Evolutionary conservation across 179 eudicot genomes (phyloP).

Genomic region (Spinacia oleracea): DNA sequence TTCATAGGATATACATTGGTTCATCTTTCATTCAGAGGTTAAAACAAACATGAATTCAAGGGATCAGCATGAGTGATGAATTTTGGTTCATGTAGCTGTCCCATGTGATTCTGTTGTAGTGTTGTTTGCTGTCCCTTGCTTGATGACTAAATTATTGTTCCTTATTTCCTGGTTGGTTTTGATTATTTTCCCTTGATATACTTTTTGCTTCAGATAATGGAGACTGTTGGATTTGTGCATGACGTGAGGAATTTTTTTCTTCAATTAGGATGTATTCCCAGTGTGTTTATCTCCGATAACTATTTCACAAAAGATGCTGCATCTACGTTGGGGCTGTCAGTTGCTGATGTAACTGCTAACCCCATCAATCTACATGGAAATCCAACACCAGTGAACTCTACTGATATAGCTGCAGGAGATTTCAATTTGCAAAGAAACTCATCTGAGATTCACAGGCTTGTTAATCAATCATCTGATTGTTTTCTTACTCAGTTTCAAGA

Average conservation of each 20-base stretch:
- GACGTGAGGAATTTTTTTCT: slow-evolving; percentile 63
- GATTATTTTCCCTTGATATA: slow-evolving; percentile 2
- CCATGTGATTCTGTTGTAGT: slow-evolving; percentile 1
- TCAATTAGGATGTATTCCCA: slow-evolving; percentile 66
- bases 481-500: slow-evolving; percentile 35
- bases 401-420: slow-evolving; percentile 31
- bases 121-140: neutral
- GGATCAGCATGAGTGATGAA: too few relatives aligned
- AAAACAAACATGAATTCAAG: neutral
- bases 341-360: slow-evolving; percentile 27
- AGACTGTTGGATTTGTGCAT: slow-evolving; percentile 70
- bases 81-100: too few relatives aligned
- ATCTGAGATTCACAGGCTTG: slow-evolving; percentile 32
- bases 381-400: slow-evolving; percentile 20
- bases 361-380: slow-evolving; percentile 31
- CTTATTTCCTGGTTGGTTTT: neutral
- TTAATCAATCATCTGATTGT: slow-evolving; percentile 43
- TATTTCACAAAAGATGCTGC: slow-evolving; percentile 41
- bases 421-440: slow-evolving; percentile 36
- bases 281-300: slow-evolving; percentile 53
- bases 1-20: neutral
- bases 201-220: slow-evolving; percentile 56
- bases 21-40: neutral
- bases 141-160: slow-evolving; percentile 5
- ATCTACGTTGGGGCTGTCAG: slow-evolving; percentile 40